Percentiles rank a stretch among this genome's conserved stretches.
phyloP scores from a whole-genome alignment of 192 early-diverging fungal species.

The Dissophora globulifera region DNA sequence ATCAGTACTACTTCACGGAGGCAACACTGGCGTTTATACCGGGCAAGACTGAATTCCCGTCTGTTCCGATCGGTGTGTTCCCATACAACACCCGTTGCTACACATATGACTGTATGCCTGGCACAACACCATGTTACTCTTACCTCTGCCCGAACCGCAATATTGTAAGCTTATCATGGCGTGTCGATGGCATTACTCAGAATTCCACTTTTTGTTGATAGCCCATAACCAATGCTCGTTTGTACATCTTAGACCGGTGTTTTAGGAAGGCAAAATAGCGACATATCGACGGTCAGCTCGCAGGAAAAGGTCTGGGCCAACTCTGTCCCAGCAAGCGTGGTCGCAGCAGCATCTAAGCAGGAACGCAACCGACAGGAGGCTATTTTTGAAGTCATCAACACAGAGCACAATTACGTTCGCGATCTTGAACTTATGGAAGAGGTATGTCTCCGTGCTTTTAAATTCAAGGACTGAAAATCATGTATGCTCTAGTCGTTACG shows the following conservation, averaged over 20 bases:
- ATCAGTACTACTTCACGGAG: conserved; percentile 78
- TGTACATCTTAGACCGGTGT: conserved; percentile 29
- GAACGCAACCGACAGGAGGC: conserved; percentile 94
- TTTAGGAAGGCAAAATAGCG: conserved; percentile 34
- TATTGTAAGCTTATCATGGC: conserved; percentile 37
- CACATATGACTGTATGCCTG: conserved; percentile 35
- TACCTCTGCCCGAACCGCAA: conserved; percentile 47
- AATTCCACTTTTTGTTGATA: too few relatives aligned
- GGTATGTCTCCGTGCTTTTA: background rate
- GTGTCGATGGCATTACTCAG: too few relatives aligned
- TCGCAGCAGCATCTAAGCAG: conserved; percentile 52
- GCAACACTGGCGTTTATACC: conserved; percentile 27
- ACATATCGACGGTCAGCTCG: conserved; percentile 17
- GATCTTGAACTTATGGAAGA: conserved; percentile 70
- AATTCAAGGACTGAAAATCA: too few relatives aligned
- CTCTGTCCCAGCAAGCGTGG: conserved; percentile 35
- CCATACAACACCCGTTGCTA: conserved; percentile 37
- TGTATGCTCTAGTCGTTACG: too few relatives aligned
- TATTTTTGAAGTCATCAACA: conserved; percentile 91
- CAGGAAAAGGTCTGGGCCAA: conserved; percentile 54
- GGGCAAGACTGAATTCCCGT: conserved; percentile 36
- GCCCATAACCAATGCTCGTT: too few relatives aligned
- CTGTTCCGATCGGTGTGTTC: conserved; percentile 39
- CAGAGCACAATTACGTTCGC: conserved; percentile 90
- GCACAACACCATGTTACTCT: conserved; percentile 34